Base-by-base conservation (phyloP, 2,329 filamentous ascomycete species). In the Monosporascus sp. region DNA sequence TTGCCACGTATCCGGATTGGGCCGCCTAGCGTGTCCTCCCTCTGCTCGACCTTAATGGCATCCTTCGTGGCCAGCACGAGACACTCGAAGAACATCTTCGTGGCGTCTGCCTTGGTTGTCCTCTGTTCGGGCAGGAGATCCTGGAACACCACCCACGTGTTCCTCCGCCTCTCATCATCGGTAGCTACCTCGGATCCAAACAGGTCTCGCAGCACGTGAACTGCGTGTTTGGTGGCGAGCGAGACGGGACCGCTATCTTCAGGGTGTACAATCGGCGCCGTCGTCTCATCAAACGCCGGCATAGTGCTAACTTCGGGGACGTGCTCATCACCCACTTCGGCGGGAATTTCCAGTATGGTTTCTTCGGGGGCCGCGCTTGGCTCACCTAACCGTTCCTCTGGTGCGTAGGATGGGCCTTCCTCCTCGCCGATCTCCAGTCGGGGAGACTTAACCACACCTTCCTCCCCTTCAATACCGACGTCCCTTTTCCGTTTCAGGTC, bases 71-170 rank as follows among this genome's bases (percentile, higher is more conserved):
- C 94, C 47, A 99, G 80, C 3, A 99, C 94, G 24, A 99, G 79
- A 51, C 94, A 87, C 73, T 99, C 94, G 64, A 99, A 99, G 76
- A 99, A 99, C 91, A 99, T 97, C 79, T 97, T 97, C 44, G 94
- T 99, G 0, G 94, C 94, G 64, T 97, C 94, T 8, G 88, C 88
- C 70, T 90, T 89, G 60, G 82, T 90, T 1, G 93, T 93, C 55
- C 81, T 82, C 58, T 79, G 74, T 71, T 96, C 90, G 0, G 94
- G 94, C 36, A 97, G 80, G 47, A 99, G 80, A 53, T 96, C 88
- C 64, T 97, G 93, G 78, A 99, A 97, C 3, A 95, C 79, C 3
- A 96, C 90, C 14, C 83, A 83, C 24, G 79, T 81, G 68, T 88
- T 88, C 69, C 86, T 88, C 63, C 91, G 84, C 71, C 88, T 86